These are phyloP conservation scores for Chamaenerion angustifolium DNA, from an alignment of 345 rosid genomes.

Conservation along the genomic window DNA sequence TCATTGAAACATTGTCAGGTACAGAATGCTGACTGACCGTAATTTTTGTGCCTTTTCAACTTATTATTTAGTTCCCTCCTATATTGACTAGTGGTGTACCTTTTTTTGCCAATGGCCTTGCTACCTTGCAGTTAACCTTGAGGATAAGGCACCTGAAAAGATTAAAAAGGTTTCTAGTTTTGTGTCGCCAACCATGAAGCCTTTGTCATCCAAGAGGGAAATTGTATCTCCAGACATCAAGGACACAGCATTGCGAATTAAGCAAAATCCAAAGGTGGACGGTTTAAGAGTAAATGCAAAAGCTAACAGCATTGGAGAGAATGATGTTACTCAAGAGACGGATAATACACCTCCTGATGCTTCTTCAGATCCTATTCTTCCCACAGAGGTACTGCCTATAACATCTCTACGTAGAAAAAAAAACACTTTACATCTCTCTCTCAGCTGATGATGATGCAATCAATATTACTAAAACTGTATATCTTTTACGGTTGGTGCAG, in stretches of 20 bases:
- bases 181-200: slow-evolving; percentile 18
- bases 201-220: slow-evolving; percentile 31
- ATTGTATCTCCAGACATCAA: slow-evolving; percentile 22
- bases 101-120: slow-evolving; percentile 2
- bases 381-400: slow-evolving; percentile 53
- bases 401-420: too few species aligned
- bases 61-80: slow-evolving; percentile 4
- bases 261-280: slow-evolving; percentile 21
- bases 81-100: slow-evolving; percentile 2
- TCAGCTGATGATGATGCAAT: too few species aligned
- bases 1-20: slow-evolving; percentile 86
- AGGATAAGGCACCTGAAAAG: slow-evolving; percentile 41
- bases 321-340: slow-evolving; percentile 20
- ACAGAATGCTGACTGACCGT: slow-evolving; percentile 10
- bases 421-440: too few species aligned
- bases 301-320: slow-evolving; percentile 27
- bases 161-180: slow-evolving; percentile 25
- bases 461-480: background rate
- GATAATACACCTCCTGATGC: slow-evolving; percentile 28
- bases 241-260: slow-evolving; percentile 27
- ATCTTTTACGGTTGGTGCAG: slow-evolving; percentile 26
- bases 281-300: slow-evolving; percentile 22
- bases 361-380: slow-evolving; percentile 35
- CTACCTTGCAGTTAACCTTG: slow-evolving; percentile 46
- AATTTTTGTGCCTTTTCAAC: slow-evolving; percentile 8